These are phyloP conservation scores for Myriosclerotinia duriaeana DNA, from an alignment of 2,329 filamentous ascomycete species.

Conservation along the genomic window DNA sequence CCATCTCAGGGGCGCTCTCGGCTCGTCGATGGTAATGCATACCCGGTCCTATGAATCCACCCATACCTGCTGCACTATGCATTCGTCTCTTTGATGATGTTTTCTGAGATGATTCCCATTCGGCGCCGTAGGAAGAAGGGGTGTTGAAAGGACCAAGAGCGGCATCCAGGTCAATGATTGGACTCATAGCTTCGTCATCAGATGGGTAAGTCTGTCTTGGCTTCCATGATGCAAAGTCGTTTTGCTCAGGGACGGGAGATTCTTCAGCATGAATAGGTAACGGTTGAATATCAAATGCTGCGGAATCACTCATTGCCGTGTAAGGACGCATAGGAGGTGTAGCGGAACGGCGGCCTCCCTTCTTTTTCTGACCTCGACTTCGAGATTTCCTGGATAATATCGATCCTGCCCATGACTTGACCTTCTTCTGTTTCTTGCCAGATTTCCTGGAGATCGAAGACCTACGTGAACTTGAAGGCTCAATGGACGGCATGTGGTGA, in stretches of 20 bases:
- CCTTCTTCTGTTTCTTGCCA: conserved; percentile 66
- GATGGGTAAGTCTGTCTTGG: conserved; percentile 43
- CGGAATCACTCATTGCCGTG: conserved; percentile 34
- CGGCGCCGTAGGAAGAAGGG: conserved; percentile 60
- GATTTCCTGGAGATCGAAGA: conserved; percentile 38
- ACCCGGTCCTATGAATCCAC: conserved; percentile 65
- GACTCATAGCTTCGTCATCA: conserved; percentile 66
- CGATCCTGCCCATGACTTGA: conserved; percentile 61
- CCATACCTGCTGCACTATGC: conserved; percentile 73
- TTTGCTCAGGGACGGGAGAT: conserved; percentile 30
- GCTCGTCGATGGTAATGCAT: conserved; percentile 76
- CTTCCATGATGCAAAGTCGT: conserved; percentile 42
- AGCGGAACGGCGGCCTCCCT: conserved; percentile 44
- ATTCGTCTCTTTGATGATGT: conserved; percentile 64
- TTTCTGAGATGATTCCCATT: conserved; percentile 66
- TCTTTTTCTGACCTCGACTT: conserved; percentile 46
- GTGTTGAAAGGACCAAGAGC: conserved; percentile 92
- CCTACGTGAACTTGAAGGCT: conserved; percentile 33
- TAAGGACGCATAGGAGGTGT: conserved; percentile 46
- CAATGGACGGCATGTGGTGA: conserved; percentile 33
- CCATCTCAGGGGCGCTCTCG: conserved; percentile 70
- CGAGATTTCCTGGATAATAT: conserved; percentile 52
- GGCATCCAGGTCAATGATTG: conserved; percentile 91
- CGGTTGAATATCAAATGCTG: conserved; percentile 30
- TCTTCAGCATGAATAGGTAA: conserved; percentile 18